These are phyloP conservation scores for Ceratopteris richardii DNA, from an alignment of 75 land plant genomes.

Conservation along the genomic window DNA sequence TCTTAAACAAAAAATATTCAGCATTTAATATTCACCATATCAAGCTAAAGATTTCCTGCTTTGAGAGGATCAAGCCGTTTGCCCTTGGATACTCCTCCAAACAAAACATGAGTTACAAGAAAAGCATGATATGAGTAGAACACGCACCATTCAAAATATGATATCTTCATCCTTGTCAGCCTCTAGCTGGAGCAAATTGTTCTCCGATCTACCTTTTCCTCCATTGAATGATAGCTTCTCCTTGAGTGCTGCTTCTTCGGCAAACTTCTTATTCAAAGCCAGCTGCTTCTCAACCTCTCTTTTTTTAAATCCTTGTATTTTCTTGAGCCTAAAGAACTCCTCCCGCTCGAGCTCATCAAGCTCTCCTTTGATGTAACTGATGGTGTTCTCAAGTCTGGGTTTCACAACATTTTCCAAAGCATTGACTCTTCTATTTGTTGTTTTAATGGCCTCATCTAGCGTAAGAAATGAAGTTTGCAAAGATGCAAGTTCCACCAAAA, in stretches of 20 bases:
- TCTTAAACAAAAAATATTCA: no score
- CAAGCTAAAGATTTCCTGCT: no score
- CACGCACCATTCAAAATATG: slow-evolving; percentile 19
- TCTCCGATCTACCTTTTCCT: slow-evolving; percentile 23
- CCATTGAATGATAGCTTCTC: slow-evolving; percentile 32
- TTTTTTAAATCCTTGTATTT: slow-evolving; percentile 86
- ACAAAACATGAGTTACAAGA: no score
- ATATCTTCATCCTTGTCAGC: slow-evolving; percentile 57
- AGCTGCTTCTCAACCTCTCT: slow-evolving; percentile 71
- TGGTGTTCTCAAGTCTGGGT: slow-evolving; percentile 85
- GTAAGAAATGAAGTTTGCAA: slow-evolving; percentile 89
- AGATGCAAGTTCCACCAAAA: slow-evolving; percentile 90
- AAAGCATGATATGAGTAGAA: no score
- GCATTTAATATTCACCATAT: no score
- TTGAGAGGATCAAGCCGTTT: no score
- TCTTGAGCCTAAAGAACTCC: slow-evolving; percentile 89
- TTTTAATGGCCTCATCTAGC: slow-evolving; percentile 88
- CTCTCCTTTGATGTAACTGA: slow-evolving; percentile 87
- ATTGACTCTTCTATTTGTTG: slow-evolving; percentile 90
- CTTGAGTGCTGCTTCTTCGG: slow-evolving; percentile 42
- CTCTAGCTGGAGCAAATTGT: slow-evolving; percentile 35
- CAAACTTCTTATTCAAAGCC: slow-evolving; percentile 28
- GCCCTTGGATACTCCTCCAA: no score
- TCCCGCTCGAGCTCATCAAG: slow-evolving; percentile 92
- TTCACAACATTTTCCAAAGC: slow-evolving; percentile 94